A percentile compares a stretch with the other conserved stretches of the same genome.
Conservation (phyloP, 768 basidiomycete species). For the Trametes coccinea region DNA sequence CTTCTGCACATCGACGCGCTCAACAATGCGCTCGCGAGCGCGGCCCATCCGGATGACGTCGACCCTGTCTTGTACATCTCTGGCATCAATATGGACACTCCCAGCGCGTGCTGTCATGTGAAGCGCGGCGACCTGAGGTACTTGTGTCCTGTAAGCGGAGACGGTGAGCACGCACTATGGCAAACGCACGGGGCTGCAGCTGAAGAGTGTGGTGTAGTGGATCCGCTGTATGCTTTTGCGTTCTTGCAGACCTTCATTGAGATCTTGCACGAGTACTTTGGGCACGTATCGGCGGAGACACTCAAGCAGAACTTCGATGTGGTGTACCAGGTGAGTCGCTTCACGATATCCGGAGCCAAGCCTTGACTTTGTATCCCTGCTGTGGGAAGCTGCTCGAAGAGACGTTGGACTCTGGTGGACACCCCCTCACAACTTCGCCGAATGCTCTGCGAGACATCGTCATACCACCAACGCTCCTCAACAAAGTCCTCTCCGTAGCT, state of each 20-base stretch:
- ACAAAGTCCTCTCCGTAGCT: conserved; percentile 48
- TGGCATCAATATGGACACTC: conserved; percentile 45
- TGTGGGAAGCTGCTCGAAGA: conserved; percentile 79
- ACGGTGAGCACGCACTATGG: conserved; percentile 54
- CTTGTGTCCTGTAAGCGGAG: conserved; percentile 79
- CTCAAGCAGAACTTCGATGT: conserved; percentile 93
- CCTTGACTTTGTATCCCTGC: too few species aligned
- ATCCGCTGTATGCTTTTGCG: conserved; percentile 87
- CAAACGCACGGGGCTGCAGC: too few species aligned
- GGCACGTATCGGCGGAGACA: conserved; percentile 73
- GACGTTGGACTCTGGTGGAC: conserved; percentile 90
- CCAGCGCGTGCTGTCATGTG: conserved; percentile 85
- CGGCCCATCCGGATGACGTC: conserved; percentile 51
- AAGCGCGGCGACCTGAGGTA: conserved; percentile 74
- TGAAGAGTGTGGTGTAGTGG: conserved; percentile 49
- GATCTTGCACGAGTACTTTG: conserved; percentile 85
- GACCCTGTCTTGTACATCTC: conserved; percentile 77
- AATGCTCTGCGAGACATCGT: conserved; percentile 93
- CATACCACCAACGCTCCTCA: conserved; percentile 81
- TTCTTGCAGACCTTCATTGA: conserved; percentile 86
- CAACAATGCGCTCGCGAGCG: conserved; percentile 68
- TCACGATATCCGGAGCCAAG: too few species aligned
- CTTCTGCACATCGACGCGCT: conserved; percentile 84
- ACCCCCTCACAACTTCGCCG: conserved; percentile 87
- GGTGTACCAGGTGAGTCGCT: conserved; percentile 77